Conservation (phyloP, 148 eudicot genomes). For the Rhododendron ovatum region DNA sequence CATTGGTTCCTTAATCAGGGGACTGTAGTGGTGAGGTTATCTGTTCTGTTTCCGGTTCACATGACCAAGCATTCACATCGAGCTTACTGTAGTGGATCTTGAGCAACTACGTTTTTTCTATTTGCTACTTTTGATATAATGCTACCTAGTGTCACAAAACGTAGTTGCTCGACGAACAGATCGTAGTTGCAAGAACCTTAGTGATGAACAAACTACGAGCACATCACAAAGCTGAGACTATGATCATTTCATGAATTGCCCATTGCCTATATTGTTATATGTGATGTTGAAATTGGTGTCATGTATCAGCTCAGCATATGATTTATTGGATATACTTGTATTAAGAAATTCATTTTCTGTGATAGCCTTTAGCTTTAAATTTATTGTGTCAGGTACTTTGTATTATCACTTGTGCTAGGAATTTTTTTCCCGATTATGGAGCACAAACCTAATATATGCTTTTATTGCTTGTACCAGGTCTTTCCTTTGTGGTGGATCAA, state of each 20-base stretch:
- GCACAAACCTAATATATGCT: not conserved
- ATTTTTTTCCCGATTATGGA: not conserved
- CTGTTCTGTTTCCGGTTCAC: not conserved
- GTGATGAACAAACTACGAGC: too few relatives aligned
- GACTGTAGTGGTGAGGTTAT: not conserved
- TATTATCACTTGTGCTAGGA: not conserved
- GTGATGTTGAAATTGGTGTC: not conserved
- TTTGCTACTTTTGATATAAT: not conserved
- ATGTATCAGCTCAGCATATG: not conserved
- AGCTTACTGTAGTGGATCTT: not conserved
- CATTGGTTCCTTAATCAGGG: not conserved
- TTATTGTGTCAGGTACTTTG: not conserved
- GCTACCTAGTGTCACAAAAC: not conserved
- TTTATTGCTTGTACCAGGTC: conserved; percentile 20
- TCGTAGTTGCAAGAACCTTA: too few relatives aligned
- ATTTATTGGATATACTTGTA: not conserved
- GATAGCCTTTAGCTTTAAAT: not conserved
- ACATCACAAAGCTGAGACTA: not conserved
- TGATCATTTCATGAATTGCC: not conserved
- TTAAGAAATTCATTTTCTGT: not conserved
- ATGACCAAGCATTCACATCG: not conserved
- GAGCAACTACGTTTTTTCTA: not conserved
- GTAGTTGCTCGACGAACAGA: too few relatives aligned
- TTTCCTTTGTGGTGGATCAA: conserved; percentile 43
- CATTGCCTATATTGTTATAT: not conserved